A percentile compares a stretch with the other conserved stretches of the same genome.
Evolutionary conservation across 352 stramenopile genomes (phyloP).

Genomic region (Pythium brassicae): DNA sequence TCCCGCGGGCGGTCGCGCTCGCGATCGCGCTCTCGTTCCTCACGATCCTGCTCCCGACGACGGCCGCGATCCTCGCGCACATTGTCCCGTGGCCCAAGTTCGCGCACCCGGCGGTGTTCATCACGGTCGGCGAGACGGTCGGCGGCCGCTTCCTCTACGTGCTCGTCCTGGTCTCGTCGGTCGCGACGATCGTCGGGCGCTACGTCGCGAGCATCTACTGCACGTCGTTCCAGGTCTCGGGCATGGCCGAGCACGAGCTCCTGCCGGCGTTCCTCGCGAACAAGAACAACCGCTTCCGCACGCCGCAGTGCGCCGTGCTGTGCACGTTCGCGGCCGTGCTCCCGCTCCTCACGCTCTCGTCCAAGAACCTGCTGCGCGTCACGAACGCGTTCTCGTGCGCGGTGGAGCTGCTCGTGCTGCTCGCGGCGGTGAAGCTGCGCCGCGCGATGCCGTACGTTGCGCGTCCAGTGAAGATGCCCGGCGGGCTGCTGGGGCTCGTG

Average conservation of each 20-base stretch:
- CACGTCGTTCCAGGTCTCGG: constrained; percentile 70
- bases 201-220: constrained; percentile 82
- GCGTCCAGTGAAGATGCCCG: constrained; percentile 22
- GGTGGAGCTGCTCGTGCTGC: constrained; percentile 70
- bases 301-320: constrained; percentile 14
- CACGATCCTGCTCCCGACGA: constrained; percentile 75
- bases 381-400: constrained; percentile 76
- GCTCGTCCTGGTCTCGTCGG: not conserved
- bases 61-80: constrained; percentile 47
- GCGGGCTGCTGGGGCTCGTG: constrained; percentile 10
- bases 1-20: constrained; percentile 68
- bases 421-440: constrained; percentile 76
- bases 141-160: constrained; percentile 1
- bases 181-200: constrained; percentile 49
- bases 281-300: constrained; percentile 11
- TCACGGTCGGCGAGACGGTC: not conserved
- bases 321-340: constrained; percentile 6
- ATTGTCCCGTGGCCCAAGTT: not conserved
- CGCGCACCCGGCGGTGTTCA: not conserved
- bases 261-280: constrained; percentile 69
- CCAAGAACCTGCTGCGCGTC: constrained; percentile 46
- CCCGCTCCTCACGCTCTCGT: constrained; percentile 11
- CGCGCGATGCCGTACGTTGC: constrained; percentile 33
- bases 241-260: constrained; percentile 54
- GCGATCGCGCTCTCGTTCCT: constrained; percentile 54